Evolutionary conservation across 106 monocot genomes (phyloP).

Genomic region (Apostasia shenzhenica): DNA sequence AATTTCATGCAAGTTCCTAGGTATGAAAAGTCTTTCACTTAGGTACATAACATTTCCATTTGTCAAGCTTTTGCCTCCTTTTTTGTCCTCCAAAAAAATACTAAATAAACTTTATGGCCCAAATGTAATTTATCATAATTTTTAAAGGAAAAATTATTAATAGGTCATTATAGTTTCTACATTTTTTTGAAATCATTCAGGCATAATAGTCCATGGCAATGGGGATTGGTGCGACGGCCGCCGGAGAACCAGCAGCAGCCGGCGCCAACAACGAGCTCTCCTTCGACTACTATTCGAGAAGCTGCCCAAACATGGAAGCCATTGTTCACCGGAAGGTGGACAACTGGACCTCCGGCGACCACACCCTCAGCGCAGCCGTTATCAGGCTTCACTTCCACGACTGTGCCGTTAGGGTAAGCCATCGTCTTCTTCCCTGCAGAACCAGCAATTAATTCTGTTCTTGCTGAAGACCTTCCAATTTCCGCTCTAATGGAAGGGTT

Average conservation of each 20-base stretch:
- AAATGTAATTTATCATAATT: no score
- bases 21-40: no score
- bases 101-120: no score
- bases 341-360: conserved; percentile 36
- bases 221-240: neutral
- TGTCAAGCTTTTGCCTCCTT: no score
- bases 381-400: conserved; percentile 60
- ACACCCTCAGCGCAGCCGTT: conserved; percentile 41
- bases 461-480: neutral
- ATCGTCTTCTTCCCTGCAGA: neutral
- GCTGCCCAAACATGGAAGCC: conserved; percentile 55
- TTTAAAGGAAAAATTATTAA: no score
- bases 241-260: neutral
- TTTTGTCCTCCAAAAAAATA: no score
- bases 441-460: neutral
- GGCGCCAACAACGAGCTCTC: conserved; percentile 21
- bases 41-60: no score
- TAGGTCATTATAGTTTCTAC: no score
- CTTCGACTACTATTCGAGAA: conserved; percentile 27
- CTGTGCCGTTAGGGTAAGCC: conserved; percentile 46
- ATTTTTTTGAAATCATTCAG: no score
- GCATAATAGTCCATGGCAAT: no score
- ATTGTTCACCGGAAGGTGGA: conserved; percentile 41
- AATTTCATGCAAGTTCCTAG: no score
- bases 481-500: conserved; percentile 28